phyloP scores from a whole-genome alignment of 164 flowering plant species.

The Vitis amurensis region DNA sequence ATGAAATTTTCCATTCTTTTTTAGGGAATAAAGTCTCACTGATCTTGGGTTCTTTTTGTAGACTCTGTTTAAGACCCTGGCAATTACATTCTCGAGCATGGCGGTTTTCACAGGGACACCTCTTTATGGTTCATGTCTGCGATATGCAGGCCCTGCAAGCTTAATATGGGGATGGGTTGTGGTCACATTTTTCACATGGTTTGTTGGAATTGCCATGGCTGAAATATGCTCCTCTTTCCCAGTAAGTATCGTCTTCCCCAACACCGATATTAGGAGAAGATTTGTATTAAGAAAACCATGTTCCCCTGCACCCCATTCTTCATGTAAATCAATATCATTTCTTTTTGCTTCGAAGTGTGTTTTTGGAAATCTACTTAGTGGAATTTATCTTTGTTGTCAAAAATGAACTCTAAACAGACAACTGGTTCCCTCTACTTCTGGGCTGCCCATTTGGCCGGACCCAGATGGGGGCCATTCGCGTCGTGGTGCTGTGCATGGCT shows the following conservation, averaged over 20 bases:
- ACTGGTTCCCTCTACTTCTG: constrained; percentile 44
- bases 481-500: constrained; percentile 49
- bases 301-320: too few relatives aligned
- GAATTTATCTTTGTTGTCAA: too few relatives aligned
- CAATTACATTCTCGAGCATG: constrained; percentile 35
- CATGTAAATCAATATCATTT: background rate
- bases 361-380: too few relatives aligned
- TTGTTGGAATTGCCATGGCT: constrained; percentile 39
- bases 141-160: constrained; percentile 33
- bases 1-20: background rate
- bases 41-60: constrained; percentile 9
- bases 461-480: constrained; percentile 37
- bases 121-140: constrained; percentile 30
- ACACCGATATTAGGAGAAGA: too few relatives aligned
- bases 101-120: constrained; percentile 35
- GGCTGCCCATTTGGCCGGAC: constrained; percentile 40
- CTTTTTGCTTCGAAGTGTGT: background rate
- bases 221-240: constrained; percentile 46
- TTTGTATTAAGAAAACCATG: too few relatives aligned
- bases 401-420: constrained; percentile 18
- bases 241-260: constrained; percentile 8
- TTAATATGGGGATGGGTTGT: constrained; percentile 40
- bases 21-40: background rate
- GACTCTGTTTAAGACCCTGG: constrained; percentile 33
- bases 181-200: constrained; percentile 39